phyloP scores from a whole-genome alignment of 1,139 yeast species.

The Blastobotrys ciferrii region DNA sequence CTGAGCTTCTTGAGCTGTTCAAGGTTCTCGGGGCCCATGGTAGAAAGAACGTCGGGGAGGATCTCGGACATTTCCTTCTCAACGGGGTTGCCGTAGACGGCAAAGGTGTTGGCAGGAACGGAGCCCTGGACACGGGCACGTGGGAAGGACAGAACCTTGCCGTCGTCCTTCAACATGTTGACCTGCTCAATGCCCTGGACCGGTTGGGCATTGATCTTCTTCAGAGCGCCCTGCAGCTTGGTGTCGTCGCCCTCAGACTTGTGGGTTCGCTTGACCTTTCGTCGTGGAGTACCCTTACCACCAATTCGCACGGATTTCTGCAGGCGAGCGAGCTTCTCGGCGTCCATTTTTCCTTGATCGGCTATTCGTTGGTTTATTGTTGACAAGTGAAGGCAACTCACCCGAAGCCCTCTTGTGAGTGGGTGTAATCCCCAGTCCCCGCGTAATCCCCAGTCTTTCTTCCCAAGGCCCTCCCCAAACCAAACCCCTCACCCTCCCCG shows the following conservation, averaged over 20 bases:
- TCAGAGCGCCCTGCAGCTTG: slow-evolving; percentile 85
- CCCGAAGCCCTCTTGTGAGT: too few species aligned
- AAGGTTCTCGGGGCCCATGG: slow-evolving; percentile 94
- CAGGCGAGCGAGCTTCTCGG: slow-evolving; percentile 40
- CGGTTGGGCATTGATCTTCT: slow-evolving; percentile 86
- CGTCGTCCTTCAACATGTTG: slow-evolving; percentile 95
- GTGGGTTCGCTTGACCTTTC: slow-evolving; percentile 79
- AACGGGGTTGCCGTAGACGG: slow-evolving; percentile 93
- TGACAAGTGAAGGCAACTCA: too few species aligned
- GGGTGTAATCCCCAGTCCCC: background rate
- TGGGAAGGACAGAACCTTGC: slow-evolving; percentile 92
- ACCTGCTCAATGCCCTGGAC: slow-evolving; percentile 93
- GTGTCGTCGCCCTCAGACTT: slow-evolving; percentile 73
- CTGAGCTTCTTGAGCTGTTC: slow-evolving; percentile 88
- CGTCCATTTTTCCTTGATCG: slow-evolving; percentile 35
- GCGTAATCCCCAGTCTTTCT: too few species aligned
- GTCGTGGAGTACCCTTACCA: slow-evolving; percentile 51
- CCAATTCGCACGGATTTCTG: slow-evolving; percentile 44
- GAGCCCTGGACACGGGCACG: slow-evolving; percentile 95
- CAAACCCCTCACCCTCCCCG: background rate
- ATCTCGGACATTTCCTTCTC: slow-evolving; percentile 91
- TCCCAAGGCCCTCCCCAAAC: background rate
- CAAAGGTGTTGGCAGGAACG: slow-evolving; percentile 85
- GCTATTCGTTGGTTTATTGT: too few species aligned
- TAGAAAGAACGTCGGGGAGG: slow-evolving; percentile 93